phyloP scores from a whole-genome alignment of 257 asterid genomes.

The Solanum medicagineum region DNA sequence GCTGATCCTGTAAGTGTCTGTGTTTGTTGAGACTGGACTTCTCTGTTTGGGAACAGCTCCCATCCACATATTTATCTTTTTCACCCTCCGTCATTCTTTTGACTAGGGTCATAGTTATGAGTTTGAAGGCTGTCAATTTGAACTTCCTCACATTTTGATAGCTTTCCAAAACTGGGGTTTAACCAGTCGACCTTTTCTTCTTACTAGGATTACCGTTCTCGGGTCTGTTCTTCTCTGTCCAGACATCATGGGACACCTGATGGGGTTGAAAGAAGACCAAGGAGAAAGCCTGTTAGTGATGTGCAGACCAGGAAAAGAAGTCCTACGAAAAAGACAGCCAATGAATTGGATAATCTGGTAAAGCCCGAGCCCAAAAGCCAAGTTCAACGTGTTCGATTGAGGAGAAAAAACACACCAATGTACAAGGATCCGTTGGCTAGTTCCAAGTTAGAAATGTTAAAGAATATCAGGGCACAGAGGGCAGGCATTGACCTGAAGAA shows the following conservation, averaged over 20 bases:
- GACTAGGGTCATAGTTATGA: not conserved
- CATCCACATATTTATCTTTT: not conserved
- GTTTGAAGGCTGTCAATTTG: not conserved
- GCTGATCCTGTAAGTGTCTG: conserved; percentile 73
- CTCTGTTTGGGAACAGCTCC: not conserved
- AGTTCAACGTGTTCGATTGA: conserved; percentile 21
- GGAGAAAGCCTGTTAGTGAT: conserved; percentile 37
- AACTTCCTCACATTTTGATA: not conserved
- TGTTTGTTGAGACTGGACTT: not conserved
- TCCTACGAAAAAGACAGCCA: conserved; percentile 17
- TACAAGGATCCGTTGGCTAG: conserved; percentile 74
- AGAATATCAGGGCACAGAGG: conserved; percentile 61
- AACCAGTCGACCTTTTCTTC: not conserved
- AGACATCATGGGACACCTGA: conserved; percentile 54
- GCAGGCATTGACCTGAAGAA: conserved; percentile 33
- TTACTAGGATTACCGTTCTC: conserved; percentile 48
- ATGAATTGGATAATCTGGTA: conserved; percentile 12
- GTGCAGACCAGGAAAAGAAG: conserved; percentile 30
- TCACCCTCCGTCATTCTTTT: not conserved
- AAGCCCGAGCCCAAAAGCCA: conserved; percentile 22
- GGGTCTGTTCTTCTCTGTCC: conserved; percentile 60
- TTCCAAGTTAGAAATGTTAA: conserved; percentile 75
- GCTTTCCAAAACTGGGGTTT: not conserved
- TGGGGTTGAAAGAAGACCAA: conserved; percentile 46
- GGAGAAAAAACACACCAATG: conserved; percentile 31